Evolutionary conservation across 495 filamentous ascomycete species (phyloP), one percentile per base, ranked within the genome.

Genomic region (Neurospora sp.): DNA sequence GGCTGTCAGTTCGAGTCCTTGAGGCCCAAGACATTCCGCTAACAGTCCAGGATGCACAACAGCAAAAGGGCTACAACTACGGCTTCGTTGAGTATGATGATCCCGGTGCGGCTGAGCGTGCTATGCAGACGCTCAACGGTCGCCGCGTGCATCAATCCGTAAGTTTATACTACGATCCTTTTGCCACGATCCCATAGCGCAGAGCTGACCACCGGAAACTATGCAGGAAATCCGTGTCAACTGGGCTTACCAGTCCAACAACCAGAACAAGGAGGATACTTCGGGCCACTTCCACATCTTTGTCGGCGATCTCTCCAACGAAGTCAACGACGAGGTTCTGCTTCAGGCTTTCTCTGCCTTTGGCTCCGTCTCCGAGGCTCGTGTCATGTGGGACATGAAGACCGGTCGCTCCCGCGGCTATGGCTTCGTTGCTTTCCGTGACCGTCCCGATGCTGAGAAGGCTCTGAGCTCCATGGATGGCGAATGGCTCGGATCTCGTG

Each of bases 331-430:
- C 76, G 96, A 99, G 80, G 89, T 98, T 69, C 85, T 99, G 39
- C 85, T 91, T 10, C 96, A 98, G 82, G 96, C 96, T 20, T 99
- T 99, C 82, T 96, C 93, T 48, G 94, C 94, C 44, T 99, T 98
- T 81, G 96, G 96, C 12, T 92, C 90, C 4, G 94, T 99, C 41
- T 98, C 96, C n/a, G 96, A 99, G 83, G 96, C 96, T 72, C 94
- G 96, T 74, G 96, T 99, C 72, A 99, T 99, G 96, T 99, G 96
- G 96, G 96, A 99, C 80, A 99, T 99, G 96, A 99, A 99, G 87
- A 99, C 96, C 48, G 96, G 96, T 72, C 91, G 96, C 71, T 98
- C 96, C 69, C 92, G 96, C 75, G 96, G 96, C 69, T 99, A 99
- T 78, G 96, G 96, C 5, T 99, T 99, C 76, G 96, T 99, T 73